A percentile compares a stretch with the other conserved stretches of the same genome.
These are phyloP conservation scores for Tolypocladium tropicale DNA, from an alignment of 2,329 filamentous ascomycete species.

Conservation along the genomic window DNA sequence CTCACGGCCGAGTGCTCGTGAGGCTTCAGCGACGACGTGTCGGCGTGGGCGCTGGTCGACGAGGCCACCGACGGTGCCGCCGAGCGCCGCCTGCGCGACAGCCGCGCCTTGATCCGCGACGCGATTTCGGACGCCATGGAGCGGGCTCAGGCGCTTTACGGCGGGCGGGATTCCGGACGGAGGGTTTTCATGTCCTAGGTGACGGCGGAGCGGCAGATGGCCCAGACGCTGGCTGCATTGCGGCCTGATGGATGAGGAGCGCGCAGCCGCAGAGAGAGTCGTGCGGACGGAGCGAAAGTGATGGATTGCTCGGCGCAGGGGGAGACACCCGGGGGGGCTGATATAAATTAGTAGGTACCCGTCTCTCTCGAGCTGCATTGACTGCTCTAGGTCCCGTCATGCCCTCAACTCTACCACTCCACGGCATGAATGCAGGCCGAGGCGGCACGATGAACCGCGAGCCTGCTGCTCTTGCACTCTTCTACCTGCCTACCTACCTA, in stretches of 20 bases:
- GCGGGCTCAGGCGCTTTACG: neutral
- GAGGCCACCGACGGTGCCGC: slow-evolving; percentile 25
- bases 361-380: neutral
- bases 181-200: neutral
- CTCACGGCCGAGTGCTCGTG: slow-evolving; percentile 8
- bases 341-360: neutral
- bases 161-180: neutral
- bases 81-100: slow-evolving; percentile 31
- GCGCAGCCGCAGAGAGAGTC: neutral
- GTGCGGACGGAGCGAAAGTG: neutral
- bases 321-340: neutral
- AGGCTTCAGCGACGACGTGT: slow-evolving; percentile 5
- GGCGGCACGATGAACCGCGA: neutral
- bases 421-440: too few species aligned
- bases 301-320: neutral
- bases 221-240: neutral
- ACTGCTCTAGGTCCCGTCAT: neutral
- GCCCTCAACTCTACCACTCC: neutral
- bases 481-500: too few species aligned
- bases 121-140: slow-evolving; percentile 33
- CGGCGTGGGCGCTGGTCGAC: slow-evolving; percentile 15
- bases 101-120: slow-evolving; percentile 36
- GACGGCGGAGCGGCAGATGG: neutral
- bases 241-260: neutral
- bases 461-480: neutral